Base-by-base conservation (phyloP, 176 grass and related monocot genomes). In the Hordeum marinum region DNA sequence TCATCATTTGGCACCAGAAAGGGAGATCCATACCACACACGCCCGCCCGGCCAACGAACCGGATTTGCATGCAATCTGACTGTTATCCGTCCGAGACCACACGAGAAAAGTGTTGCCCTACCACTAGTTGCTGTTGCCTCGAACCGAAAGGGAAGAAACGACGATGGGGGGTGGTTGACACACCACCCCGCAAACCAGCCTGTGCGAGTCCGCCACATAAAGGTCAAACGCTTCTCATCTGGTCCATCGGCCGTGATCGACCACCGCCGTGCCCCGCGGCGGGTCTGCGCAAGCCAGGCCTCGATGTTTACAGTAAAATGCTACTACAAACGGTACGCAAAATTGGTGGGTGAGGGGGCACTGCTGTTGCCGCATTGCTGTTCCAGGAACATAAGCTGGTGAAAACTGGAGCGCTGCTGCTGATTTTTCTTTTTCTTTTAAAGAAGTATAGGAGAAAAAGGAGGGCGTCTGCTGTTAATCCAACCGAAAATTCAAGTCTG, bases 1-100 rank as follows among this genome's bases (percentile, higher is more conserved):
- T 34, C 5, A 76, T 89, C 61, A 81, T 80, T 59, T 40, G 70
- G 78, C 41, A 63, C 83, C 83, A 85, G 83, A 89, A 89, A 85
- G 83, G 7, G 59, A 9, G 40, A 74, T 46, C 25, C 15, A 76
- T 81, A 68, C 85, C 88, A 15, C 48, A 34, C 32, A 34, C 29
- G 63, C 77, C 81, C 85, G 88, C 14, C 63, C 32, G 32, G 32
- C 31, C 50, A 6, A 10, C 70, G 45, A 73, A 84, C 12, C 60
- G 45, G 77, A 58, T 74, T 55, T 37, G 26, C 87, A 76, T 61
- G 71, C 83, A 81, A 69, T 40, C 48, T 12, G 48, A 18, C 48
- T 2, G 77, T 68, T 29, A 57, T 21, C 54, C 20, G 77, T 61
- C 70, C 36, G 46, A 85, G 31, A 70, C 71, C 77, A 81, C 77